Evolutionary conservation across 805 yeast species (phyloP).

Genomic region (Nakazawaea pomicola): DNA sequence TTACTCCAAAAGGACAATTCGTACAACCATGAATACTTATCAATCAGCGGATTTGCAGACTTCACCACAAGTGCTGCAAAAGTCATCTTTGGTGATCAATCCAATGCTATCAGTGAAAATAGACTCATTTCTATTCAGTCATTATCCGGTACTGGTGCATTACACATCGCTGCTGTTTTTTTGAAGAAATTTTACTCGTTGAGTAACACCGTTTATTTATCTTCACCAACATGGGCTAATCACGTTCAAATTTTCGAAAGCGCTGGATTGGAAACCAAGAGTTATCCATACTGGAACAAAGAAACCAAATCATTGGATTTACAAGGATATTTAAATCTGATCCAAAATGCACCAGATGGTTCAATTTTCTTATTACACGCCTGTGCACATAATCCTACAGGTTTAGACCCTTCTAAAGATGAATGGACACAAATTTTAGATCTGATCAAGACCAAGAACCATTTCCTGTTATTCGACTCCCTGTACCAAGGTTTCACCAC

Average conservation of each 20-base stretch:
- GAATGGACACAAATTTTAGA: slow-evolving; percentile 75
- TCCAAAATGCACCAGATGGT: slow-evolving; percentile 65
- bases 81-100: slow-evolving; percentile 63
- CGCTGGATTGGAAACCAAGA: slow-evolving; percentile 59
- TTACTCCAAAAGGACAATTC: slow-evolving; percentile 51
- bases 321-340: slow-evolving; percentile 58
- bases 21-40: slow-evolving; percentile 83
- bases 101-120: slow-evolving; percentile 42
- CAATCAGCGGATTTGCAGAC: slow-evolving; percentile 70
- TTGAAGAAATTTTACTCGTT: slow-evolving; percentile 45
- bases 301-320: slow-evolving; percentile 66
- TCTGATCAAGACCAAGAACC: slow-evolving; percentile 54
- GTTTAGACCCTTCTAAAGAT: slow-evolving; percentile 81
- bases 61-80: slow-evolving; percentile 69
- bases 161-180: slow-evolving; percentile 80
- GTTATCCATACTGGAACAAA: slow-evolving; percentile 85
- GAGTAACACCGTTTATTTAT: slow-evolving; percentile 51
- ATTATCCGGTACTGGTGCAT: slow-evolving; percentile 85
- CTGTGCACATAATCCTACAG: slow-evolving; percentile 98
- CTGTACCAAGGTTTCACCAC: slow-evolving; percentile 98
- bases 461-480: slow-evolving; percentile 83
- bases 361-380: slow-evolving; percentile 85
- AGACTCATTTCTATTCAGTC: slow-evolving; percentile 66
- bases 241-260: slow-evolving; percentile 78
- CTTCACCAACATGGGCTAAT: slow-evolving; percentile 97